Base-by-base conservation (phyloP, 345 rosid species). In the Lepidium sativum region DNA sequence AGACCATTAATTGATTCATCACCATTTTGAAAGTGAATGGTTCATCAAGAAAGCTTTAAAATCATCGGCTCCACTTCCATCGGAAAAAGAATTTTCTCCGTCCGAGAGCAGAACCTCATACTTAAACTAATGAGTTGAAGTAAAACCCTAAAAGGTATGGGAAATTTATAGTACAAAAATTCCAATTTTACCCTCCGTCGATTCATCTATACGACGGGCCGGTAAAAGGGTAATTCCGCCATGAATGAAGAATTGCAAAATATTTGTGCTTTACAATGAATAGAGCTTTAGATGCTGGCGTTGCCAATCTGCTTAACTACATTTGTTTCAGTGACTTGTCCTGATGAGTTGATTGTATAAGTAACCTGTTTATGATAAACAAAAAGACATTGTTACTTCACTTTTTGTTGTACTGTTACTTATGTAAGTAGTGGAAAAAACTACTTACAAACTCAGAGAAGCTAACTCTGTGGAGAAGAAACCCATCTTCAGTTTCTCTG, bases 391-490 rank as follows among this genome's bases (percentile, higher is more conserved):
- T 4, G 16, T 35, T 25, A 25, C 29, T 15, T 48, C 61, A 51
- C 52, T 34, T 59, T 38, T 6, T 8, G 45, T 27, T 64, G 16
- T 52, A 41, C 34, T 53, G 15, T 54, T 13, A 43, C 8, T 39
- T 37, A 37, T 42, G 29, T 5, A 25, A 4, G 10, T 14, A 6
- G 21, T 23, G 2, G 54, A 13, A 8, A 16, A 40, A 63, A 60
- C 21, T 66, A 74, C 94, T 60, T 76, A 84, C 97, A 72, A 90
- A 80, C 66, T 82, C 86, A 18, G 77, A 72, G 25, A 78, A 63
- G 74, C 71, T 64, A 60, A 90, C 82, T 81, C 84, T 79, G 55
- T 87, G 95, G 32, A 89, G 88, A 76, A 89, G 92, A 75, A 87
- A 82, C 38, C 96, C 88, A 75, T 81, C 77, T 15, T 42, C 80